phyloP scores from a whole-genome alignment of 805 yeast species.

The Saccharomyces kudriavzevii region DNA sequence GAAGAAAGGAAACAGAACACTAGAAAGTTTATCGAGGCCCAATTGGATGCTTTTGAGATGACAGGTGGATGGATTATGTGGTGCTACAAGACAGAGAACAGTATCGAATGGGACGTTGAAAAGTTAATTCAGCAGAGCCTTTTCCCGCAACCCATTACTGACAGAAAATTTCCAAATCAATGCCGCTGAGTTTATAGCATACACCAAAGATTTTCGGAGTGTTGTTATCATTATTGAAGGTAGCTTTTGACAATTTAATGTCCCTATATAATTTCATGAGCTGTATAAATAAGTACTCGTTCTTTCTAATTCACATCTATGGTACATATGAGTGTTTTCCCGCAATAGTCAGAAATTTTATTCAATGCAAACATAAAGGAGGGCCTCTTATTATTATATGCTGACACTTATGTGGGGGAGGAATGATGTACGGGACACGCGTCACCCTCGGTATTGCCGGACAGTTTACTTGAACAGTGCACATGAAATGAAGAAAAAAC shows the following conservation, averaged over 20 bases:
- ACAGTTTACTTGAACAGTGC: neutral
- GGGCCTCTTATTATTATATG: neutral
- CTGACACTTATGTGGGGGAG: neutral
- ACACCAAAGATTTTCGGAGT: neutral
- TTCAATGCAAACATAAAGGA: neutral
- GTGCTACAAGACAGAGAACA: constrained; percentile 81
- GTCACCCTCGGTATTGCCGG: neutral
- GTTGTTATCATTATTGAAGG: neutral
- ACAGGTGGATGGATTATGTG: constrained; percentile 83
- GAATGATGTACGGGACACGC: neutral
- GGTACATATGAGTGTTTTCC: neutral
- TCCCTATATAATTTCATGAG: neutral
- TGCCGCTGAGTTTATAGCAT: constrained; percentile 32
- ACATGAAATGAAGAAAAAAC: neutral
- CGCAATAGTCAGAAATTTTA: neutral
- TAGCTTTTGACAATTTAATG: neutral
- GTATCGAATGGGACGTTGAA: constrained; percentile 78
- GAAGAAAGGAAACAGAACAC: constrained; percentile 44
- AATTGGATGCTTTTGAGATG: constrained; percentile 70
- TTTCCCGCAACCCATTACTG: constrained; percentile 73
- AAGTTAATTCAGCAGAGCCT: constrained; percentile 47
- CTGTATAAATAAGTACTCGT: neutral
- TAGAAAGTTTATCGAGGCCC: constrained; percentile 76
- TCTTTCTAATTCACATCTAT: too few relatives aligned
- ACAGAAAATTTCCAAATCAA: constrained; percentile 60